These are phyloP conservation scores for Sugiyamaella pinicola DNA, from an alignment of 1,139 yeast genomes.

Conservation along the genomic window DNA sequence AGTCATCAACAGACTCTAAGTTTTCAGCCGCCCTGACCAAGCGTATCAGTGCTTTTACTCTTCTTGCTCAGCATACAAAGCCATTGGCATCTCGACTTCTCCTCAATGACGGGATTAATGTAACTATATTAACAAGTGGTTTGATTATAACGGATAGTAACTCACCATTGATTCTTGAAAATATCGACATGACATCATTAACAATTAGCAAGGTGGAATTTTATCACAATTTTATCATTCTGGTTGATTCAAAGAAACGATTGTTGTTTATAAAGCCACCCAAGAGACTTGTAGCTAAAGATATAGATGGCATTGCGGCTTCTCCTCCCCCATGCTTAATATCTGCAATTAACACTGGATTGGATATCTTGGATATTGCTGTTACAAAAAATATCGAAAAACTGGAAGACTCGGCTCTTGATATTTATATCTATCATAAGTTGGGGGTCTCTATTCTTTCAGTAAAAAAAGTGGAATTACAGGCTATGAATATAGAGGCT, in stretches of 20 bases:
- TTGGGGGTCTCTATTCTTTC: constrained; percentile 30
- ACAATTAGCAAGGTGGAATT: constrained; percentile 10
- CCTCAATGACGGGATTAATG: constrained; percentile 21
- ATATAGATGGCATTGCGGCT: not conserved
- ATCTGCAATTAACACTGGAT: constrained; percentile 18
- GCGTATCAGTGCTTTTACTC: not conserved
- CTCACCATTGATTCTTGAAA: constrained; percentile 10
- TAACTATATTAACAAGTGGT: constrained; percentile 22
- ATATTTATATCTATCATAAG: constrained; percentile 31
- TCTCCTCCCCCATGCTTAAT: constrained; percentile 9
- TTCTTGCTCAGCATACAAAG: constrained; percentile 1
- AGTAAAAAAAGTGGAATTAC: constrained; percentile 21
- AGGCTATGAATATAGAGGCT: constrained; percentile 2
- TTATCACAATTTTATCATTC: constrained; percentile 13
- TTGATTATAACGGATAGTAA: constrained; percentile 22
- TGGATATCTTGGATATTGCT: constrained; percentile 25
- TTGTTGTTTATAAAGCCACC: constrained; percentile 20
- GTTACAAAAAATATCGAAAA: constrained; percentile 28
- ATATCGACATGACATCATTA: constrained; percentile 2
- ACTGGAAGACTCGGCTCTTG: constrained; percentile 26
- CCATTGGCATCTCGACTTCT: constrained; percentile 14
- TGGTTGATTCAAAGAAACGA: constrained; percentile 12
- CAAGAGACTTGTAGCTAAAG: not conserved
- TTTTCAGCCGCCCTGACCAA: not conserved
- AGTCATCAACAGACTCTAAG: not conserved